These are phyloP conservation scores for Solanum hybrid DNA, from an alignment of 305 asterid genomes.

Conservation along the genomic window DNA sequence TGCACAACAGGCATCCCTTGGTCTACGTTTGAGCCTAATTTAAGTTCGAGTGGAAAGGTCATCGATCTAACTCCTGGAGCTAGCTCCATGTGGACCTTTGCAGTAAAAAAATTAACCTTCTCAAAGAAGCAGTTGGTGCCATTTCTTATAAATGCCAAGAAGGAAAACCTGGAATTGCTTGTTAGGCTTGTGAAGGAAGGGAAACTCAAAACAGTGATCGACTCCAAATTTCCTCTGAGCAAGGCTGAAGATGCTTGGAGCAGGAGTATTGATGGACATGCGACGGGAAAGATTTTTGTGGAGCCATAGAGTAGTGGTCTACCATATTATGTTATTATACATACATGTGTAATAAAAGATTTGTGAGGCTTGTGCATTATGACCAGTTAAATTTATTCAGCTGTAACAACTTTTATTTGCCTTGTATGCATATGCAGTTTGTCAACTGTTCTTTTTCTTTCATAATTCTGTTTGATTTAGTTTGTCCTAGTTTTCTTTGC, in stretches of 20 bases:
- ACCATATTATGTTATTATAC: background rate
- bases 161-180: constrained; percentile 27
- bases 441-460: background rate
- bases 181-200: constrained; percentile 24
- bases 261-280: constrained; percentile 21
- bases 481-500: background rate
- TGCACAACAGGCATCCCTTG: constrained; percentile 49
- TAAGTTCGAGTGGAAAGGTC: constrained; percentile 49
- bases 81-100: constrained; percentile 42
- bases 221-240: constrained; percentile 16
- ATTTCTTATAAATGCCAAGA: constrained; percentile 21
- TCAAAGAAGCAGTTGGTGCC: constrained; percentile 51
- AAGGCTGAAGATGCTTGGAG: constrained; percentile 23
- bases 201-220: constrained; percentile 15
- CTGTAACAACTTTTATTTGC: background rate
- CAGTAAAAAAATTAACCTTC: constrained; percentile 38
- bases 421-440: background rate
- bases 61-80: constrained; percentile 59
- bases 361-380: background rate
- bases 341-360: background rate
- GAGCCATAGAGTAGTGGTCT: constrained; percentile 4
- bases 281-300: constrained; percentile 19
- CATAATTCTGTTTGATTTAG: background rate
- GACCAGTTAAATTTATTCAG: background rate
- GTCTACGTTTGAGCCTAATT: constrained; percentile 53